These are phyloP conservation scores for Xerophyta viscosa DNA, from an alignment of 106 monocot species.

Conservation along the genomic window DNA sequence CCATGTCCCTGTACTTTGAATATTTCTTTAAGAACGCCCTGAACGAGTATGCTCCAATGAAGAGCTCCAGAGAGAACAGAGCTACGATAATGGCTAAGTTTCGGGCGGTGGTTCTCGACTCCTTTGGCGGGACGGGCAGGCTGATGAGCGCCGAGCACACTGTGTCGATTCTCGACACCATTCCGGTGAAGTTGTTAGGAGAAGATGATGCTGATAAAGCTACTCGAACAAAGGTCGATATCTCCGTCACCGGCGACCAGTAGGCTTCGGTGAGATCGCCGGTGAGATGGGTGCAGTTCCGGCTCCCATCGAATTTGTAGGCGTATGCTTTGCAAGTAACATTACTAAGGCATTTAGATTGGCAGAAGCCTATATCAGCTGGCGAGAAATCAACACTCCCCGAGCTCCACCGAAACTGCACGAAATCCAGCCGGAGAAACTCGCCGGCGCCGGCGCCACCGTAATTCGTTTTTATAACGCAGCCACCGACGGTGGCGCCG, in stretches of 20 bases:
- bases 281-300: constrained; percentile 18
- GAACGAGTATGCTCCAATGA: constrained; percentile 48
- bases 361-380: constrained; percentile 23
- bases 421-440: constrained; percentile 50
- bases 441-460: constrained; percentile 9
- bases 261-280: constrained; percentile 18
- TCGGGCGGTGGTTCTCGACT: constrained; percentile 14
- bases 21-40: constrained; percentile 64
- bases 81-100: constrained; percentile 39
- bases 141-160: constrained; percentile 34
- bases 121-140: constrained; percentile 31
- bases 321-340: constrained; percentile 45
- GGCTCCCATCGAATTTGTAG: constrained; percentile 29
- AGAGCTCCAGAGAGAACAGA: constrained; percentile 48
- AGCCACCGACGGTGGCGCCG: constrained; percentile 5
- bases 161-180: constrained; percentile 43
- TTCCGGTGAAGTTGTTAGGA: constrained; percentile 34
- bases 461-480: constrained; percentile 12
- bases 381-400: background rate
- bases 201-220: constrained; percentile 16
- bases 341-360: constrained; percentile 20
- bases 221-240: constrained; percentile 33
- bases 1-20: constrained; percentile 78
- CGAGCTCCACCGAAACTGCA: constrained; percentile 11
- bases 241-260: constrained; percentile 52